phyloP scores from a whole-genome alignment of 1,284 basidiomycete genomes.

The Malassezia globosa region DNA sequence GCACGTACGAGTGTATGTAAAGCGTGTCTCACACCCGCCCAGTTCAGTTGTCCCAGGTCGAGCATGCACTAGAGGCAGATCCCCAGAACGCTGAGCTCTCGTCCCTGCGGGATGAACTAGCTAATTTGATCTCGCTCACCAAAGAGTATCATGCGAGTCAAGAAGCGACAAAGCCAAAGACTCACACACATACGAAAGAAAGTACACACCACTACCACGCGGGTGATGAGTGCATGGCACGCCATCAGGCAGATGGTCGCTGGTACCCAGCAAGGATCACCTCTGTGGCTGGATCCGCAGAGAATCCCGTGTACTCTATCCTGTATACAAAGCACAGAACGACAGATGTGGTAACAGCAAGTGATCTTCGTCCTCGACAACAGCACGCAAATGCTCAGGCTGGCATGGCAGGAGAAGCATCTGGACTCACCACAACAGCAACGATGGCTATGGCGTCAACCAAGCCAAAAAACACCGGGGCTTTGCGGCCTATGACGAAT shows the following conservation, averaged over 20 bases:
- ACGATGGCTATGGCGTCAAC: not conserved
- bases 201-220: conserved; percentile 48
- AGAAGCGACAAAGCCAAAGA: not conserved
- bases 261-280: conserved; percentile 34
- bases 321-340: conserved; percentile 90
- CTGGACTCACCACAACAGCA: conserved; percentile 3
- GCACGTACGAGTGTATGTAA: conserved; percentile 18
- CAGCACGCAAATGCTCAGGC: not conserved
- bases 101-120: conserved; percentile 66
- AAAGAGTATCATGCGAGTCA: conserved; percentile 4
- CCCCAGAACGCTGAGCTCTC: conserved; percentile 64
- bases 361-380: conserved; percentile 56
- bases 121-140: conserved; percentile 80
- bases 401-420: no score
- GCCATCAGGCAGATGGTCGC: conserved; percentile 23
- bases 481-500: conserved; percentile 56
- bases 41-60: conserved; percentile 67
- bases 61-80: conserved; percentile 69
- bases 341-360: conserved; percentile 72
- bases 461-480: conserved; percentile 20
- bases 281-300: conserved; percentile 69
- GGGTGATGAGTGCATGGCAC: conserved; percentile 81
- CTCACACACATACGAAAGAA: not conserved
- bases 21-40: conserved; percentile 7
- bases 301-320: conserved; percentile 78